These are phyloP conservation scores for Oehlia diaphana DNA, from an alignment of 192 early-diverging fungal species.

Conservation along the genomic window DNA sequence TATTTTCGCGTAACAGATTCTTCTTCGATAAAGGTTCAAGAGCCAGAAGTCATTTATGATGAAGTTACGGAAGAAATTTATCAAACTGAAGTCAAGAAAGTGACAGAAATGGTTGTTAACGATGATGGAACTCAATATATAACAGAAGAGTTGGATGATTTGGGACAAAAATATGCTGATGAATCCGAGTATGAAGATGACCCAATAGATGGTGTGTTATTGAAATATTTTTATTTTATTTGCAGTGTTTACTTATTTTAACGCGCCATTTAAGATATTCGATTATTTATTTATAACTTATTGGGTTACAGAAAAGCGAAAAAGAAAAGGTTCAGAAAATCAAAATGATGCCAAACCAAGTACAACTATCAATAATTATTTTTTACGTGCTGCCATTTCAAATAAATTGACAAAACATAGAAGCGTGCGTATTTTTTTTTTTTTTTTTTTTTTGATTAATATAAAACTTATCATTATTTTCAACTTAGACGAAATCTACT, in stretches of 20 bases:
- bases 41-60: slow-evolving; percentile 51
- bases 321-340: slow-evolving; percentile 22
- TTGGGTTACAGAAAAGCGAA: slow-evolving; percentile 30
- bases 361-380: background rate
- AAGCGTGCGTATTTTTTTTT: background rate
- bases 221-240: background rate
- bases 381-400: background rate
- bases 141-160: slow-evolving; percentile 57
- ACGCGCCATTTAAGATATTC: background rate
- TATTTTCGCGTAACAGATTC: background rate
- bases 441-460: background rate
- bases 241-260: background rate
- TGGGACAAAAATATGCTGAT: slow-evolving; percentile 45
- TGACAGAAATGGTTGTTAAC: slow-evolving; percentile 58
- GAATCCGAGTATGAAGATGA: slow-evolving; percentile 49
- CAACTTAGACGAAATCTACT: background rate
- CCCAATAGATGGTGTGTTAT: slow-evolving; percentile 28
- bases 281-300: background rate
- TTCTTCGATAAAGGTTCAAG: slow-evolving; percentile 32
- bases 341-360: slow-evolving; percentile 26
- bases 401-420: background rate
- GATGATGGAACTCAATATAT: slow-evolving; percentile 69
- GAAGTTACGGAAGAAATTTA: slow-evolving; percentile 64
- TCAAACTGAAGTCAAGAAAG: slow-evolving; percentile 35
- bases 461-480: background rate